Evolutionary conservation across 2,329 filamentous ascomycete species (phyloP).

Genomic region (Biscogniauxia mediterranea): DNA sequence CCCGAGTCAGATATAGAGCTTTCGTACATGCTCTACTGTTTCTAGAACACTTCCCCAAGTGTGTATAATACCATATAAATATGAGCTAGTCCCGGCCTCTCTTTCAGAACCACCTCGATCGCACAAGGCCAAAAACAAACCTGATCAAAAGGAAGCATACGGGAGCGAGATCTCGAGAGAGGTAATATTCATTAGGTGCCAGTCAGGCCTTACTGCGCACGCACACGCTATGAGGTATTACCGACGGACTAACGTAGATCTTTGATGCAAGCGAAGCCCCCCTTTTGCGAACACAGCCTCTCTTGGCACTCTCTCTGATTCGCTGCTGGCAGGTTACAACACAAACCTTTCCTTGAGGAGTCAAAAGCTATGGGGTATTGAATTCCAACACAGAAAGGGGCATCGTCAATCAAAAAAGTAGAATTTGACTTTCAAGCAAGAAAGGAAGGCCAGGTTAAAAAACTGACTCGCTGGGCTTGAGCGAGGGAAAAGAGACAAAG

Average conservation of each 20-base stretch:
- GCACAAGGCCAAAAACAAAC: not conserved
- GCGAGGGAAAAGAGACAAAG: not conserved
- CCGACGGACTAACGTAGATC: not conserved
- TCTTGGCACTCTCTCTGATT: not conserved
- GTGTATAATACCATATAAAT: not conserved
- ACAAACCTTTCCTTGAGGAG: not conserved
- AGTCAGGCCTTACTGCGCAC: not conserved
- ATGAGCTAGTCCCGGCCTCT: not conserved
- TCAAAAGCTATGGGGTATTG: not conserved
- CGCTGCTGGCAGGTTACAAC: not conserved
- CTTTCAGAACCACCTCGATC: not conserved
- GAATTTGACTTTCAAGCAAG: not conserved
- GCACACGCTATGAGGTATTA: not conserved
- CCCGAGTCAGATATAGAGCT: not conserved
- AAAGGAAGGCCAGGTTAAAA: not conserved
- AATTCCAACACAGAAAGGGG: not conserved
- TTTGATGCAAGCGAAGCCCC: not conserved
- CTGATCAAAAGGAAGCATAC: not conserved
- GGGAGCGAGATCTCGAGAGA: not conserved
- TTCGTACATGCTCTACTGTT: not conserved
- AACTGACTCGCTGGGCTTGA: not conserved
- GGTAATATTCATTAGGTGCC: not conserved
- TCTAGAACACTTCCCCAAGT: not conserved
- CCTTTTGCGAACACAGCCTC: not conserved
- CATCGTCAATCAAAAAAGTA: not conserved